Base-by-base conservation (phyloP, 2,329 filamentous ascomycete genomes). In the Pyrenophora seminiperda region DNA sequence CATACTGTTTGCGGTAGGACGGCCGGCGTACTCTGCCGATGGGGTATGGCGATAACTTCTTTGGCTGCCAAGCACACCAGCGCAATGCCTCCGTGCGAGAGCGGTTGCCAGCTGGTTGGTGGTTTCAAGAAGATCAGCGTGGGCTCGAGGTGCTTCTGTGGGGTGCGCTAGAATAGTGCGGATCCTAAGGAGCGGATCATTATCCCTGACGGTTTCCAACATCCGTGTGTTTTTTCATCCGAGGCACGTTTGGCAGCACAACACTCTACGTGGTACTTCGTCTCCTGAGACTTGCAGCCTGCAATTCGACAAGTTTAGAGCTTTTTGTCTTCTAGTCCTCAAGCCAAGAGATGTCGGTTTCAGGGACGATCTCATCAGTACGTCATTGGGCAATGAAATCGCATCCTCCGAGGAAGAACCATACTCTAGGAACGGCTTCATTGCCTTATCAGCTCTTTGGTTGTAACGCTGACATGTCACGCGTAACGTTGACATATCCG, bases 91-190 rank as follows among this genome's bases (percentile, higher is more conserved):
- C 10, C 13, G 6, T 4, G 13, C 36, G 19, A 14, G 13, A 20
- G 15, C 7, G 11, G 5, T 39, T 24, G 13, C 24, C 15, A 7
- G 3, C 33, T 31, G 11, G 4, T 41, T 24, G 33, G 27, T 10
- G 15, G n/a, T 40, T 13, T 20, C 27, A 14, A 24, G 41, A 37
- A 41, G 38, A 46, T 41, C 42, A 47, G 27, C 37, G 34, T 45
- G 36, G 36, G 32, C 41, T 37, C 22, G 29, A 30, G 41, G 22
- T 24, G 22, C 17, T 9, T n/a, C 7, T 40, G 30, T 41, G 41
- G 41, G 42, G 42, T 41, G 17, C 36, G 31, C 32, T 43, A 37
- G 22, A 6, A 29, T 41, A 2, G 30, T 50, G 31, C 47, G 36
- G 47, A 19, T 30, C 22, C 42, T 50, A 46, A 32, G n/a, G 18